Base-by-base conservation (phyloP, 2,329 filamentous ascomycete genomes). In the Lachnellula cervina region DNA sequence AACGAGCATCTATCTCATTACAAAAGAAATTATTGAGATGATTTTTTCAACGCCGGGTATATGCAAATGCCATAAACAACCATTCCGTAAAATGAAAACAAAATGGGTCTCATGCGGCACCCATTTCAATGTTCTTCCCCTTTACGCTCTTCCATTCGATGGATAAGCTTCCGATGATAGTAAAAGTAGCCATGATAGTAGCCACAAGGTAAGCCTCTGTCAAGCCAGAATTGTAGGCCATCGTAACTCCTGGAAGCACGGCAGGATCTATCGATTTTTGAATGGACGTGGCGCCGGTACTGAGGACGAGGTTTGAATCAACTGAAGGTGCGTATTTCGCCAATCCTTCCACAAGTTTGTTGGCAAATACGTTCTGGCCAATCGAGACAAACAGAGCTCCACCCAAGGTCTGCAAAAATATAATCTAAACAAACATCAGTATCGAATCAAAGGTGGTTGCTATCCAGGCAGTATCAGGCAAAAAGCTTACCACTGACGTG, bases 161-260 rank as follows among this genome's bases (percentile, higher is more conserved):
- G 11, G 72, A 74, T 0, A 74, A 62, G 4, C 71, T 71, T 2
- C 72, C 69, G 6, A 80, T 44, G 51, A 82, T 77, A 0, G 78
- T 76, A 5, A 70, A 71, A 0, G 63, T 70, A 0, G 77, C 77
- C 58, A 75, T 77, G 1, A 74, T 78, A 0, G 78, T 73, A 17
- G 74, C 73, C 6, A 83, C 81, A 56, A 82, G 79, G 67, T 82
- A 86, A 0, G 76, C 74, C 55, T 77, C 68, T 4, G 74, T 77
- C 19, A 86, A 66, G 0, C 80, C 77, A 16, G 70, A 59, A 61
- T 84, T 85, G 69, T 86, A 86, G 0, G 84, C 86, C 0, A 73
- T 60, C 1, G 84, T 73, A 8, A 91, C 84, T 0, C 74, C 71
- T 2, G 69, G 65, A 4, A 85, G 68, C 56, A 76, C 80, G 57